Base-by-base conservation (phyloP, 768 basidiomycete species). In the Pleurotus citrinopileatus region DNA sequence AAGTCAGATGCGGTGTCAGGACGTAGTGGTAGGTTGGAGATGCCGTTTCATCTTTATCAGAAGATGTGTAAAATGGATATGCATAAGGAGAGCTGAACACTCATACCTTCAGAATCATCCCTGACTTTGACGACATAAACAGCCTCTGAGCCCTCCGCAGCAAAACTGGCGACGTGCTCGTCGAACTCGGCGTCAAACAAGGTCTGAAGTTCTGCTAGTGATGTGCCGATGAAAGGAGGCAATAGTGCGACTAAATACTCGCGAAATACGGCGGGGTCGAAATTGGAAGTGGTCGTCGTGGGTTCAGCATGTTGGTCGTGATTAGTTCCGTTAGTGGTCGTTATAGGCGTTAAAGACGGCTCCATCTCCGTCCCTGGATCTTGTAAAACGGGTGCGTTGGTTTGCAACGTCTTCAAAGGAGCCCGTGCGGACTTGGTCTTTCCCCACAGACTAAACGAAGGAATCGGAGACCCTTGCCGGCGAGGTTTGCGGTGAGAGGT, bases 71-170 rank as follows among this genome's bases (percentile, higher is more conserved):
- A 27, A 43, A 34, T 52, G 36, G 25, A 51, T 36, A 28, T 57
- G 42, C 32, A 15, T 60, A 34, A 63, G 52, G 28, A 43, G 19
- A 44, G 52, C 10, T 52, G 51, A 15, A 26, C 26, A 38, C 26
- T n/a, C 77, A 59, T 60, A 89, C 91, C 87, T 70, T 91, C 90
- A 12, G 74, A 71, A 45, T 89, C 89, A 29, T 90, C 85, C 67
- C 76, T 86, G 55, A 77, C 73, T 72, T 94, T 93, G 32, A 91
- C 85, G 25, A 94, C 84, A 67, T 94, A 94, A 42, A 94, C 73
- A 25, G 87, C 89, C 12, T 82, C 89, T 4, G 85, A 85, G 25
- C 80, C 82, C 59, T 94, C 92, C 3, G 74, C 72, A 6, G 89
- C 85, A 70, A 94, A 94, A 53, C 86, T 80, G 45, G 79, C 66